Conservation (phyloP, 2,329 filamentous ascomycete species). For the Epichloe aotearoae region DNA sequence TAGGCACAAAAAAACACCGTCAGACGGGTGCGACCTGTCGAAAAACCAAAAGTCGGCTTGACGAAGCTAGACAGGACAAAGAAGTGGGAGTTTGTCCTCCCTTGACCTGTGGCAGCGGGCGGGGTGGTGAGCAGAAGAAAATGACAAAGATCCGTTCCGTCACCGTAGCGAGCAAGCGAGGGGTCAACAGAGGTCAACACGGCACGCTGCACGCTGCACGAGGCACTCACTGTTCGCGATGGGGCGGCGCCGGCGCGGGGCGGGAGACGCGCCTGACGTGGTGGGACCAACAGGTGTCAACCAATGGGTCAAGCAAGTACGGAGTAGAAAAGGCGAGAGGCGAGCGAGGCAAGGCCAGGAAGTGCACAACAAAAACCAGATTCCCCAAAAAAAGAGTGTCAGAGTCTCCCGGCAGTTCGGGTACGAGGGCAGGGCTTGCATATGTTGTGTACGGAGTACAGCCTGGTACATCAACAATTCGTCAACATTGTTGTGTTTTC, state of each 20-base stretch:
- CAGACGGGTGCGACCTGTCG: background rate
- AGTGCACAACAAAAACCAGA: no score
- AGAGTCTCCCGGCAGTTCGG: background rate
- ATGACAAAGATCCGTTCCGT: background rate
- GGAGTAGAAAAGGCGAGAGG: no score
- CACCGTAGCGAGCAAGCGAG: constrained; percentile 3
- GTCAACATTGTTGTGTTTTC: background rate
- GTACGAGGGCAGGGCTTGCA: background rate
- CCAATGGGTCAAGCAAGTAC: no score
- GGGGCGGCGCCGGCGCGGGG: constrained; percentile 1
- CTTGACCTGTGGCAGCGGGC: background rate
- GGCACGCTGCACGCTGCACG: background rate
- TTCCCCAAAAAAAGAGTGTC: background rate
- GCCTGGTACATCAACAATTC: background rate
- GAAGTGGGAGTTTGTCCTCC: background rate
- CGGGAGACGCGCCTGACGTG: constrained; percentile 1
- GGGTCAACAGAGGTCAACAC: constrained; percentile 3
- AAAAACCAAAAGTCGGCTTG: background rate
- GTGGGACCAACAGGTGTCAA: background rate
- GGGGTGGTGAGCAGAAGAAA: constrained; percentile 1
- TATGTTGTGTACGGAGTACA: background rate
- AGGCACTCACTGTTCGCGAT: no score
- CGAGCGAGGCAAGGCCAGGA: no score
- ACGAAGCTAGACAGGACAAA: background rate
- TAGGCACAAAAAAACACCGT: background rate